Percentiles rank a stretch among this genome's conserved stretches.
These are phyloP conservation scores for Lachnellula suecica DNA, from an alignment of 2,329 filamentous ascomycete genomes.

Conservation along the genomic window DNA sequence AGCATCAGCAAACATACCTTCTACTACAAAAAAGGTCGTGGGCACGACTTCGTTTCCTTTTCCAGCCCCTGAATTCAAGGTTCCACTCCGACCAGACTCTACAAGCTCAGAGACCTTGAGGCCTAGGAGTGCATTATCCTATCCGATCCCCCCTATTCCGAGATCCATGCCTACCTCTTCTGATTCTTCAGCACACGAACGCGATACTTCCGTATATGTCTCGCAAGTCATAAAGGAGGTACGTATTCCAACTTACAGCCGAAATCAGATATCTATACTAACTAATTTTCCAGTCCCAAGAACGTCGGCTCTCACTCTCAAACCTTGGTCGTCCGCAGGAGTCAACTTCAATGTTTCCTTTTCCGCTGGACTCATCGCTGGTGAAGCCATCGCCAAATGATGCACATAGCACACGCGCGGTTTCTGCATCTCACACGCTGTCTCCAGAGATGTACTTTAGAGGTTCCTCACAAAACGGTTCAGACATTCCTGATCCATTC, in stretches of 20 bases:
- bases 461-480: background rate
- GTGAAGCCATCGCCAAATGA: background rate
- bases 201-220: conserved; percentile 9
- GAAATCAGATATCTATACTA: background rate
- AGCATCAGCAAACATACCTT: conserved; percentile 2
- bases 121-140: conserved; percentile 2
- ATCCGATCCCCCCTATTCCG: background rate
- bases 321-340: background rate
- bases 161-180: conserved; percentile 11
- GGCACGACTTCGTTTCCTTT: conserved; percentile 1
- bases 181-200: background rate
- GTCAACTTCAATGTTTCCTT: background rate
- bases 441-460: background rate
- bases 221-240: conserved; percentile 22
- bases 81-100: conserved; percentile 16
- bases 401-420: background rate
- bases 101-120: conserved; percentile 4
- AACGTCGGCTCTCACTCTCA: background rate
- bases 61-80: conserved; percentile 17
- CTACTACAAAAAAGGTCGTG: background rate
- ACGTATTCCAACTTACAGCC: conserved; percentile 1
- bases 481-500: background rate
- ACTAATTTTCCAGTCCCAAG: background rate
- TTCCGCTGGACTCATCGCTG: background rate
- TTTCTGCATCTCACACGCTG: too few species aligned